Base-by-base conservation (phyloP, 2,329 filamentous ascomycete genomes). In the Colletotrichum tropicale region DNA sequence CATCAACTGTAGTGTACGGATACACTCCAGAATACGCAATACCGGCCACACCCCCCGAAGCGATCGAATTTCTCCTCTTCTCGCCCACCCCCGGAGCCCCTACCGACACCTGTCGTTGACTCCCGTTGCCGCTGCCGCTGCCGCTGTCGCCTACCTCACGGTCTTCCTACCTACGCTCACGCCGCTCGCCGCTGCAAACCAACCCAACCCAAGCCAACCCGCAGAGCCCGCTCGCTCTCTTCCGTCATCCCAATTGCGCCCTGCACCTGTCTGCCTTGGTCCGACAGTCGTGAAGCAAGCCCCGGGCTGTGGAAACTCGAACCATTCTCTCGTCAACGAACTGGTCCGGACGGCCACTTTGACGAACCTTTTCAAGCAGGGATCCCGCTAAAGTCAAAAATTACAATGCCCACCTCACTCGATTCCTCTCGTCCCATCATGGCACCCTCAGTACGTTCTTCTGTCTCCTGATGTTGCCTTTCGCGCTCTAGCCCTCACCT, bases 371-470 rank as follows among this genome's bases (percentile, higher is more conserved):
- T 73, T 68, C 36, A 15, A 61, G 64, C 73, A 75, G 73, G 73
- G 69, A 75, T 73, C 64, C 36, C 56, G 62, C 56, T 7, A 38
- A 73, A 75, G 36, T 55, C 66, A 65, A 58, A 56, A 70, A 71
- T 34, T 36, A 72, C 79, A 81, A 92, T 92, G 90, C 89, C 90
- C 82, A 83, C 87, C 76, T 92, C 90, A n/a, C 81, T 92, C 74
- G 90, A 92, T 71, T 92, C 90, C 60, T 87, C 89, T 70, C 89
- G 90, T 82, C 90, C 90, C 80, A 92, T 92, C 82, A 91, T 92
- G 90, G 89, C 89, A 75, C 88, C 90, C 64, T 92, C 90, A 81
- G 90, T 92, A 90, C 71, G 90, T 90, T 76, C 77, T 75, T 76
- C 66, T 26, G 60, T 56, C 70, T 64, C 43, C 72, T 62, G 62